phyloP scores from a whole-genome alignment of 495 filamentous ascomycete species.

The Copromyces sp. region DNA sequence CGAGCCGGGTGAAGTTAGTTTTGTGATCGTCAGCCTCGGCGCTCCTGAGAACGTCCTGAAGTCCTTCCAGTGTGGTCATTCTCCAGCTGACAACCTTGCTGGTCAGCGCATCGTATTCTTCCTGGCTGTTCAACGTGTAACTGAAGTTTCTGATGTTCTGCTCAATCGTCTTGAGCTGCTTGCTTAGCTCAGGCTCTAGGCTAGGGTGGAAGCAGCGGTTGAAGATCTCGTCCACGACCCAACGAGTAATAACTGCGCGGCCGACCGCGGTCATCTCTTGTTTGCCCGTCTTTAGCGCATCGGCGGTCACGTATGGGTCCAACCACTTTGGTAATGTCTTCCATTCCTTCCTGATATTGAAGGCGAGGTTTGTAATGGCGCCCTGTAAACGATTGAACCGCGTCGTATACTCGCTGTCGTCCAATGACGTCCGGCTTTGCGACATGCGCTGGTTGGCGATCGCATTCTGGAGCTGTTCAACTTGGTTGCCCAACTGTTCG shows the following conservation, averaged over 20 bases:
- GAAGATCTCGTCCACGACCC: constrained; percentile 87
- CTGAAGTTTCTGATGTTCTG: constrained; percentile 72
- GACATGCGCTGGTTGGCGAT: constrained; percentile 92
- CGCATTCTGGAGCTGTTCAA: constrained; percentile 91
- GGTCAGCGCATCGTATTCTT: constrained; percentile 82
- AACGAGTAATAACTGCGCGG: constrained; percentile 78
- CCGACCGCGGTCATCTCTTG: constrained; percentile 97
- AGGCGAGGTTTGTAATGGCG: constrained; percentile 87
- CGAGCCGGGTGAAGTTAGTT: constrained; percentile 51
- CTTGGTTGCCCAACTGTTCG: constrained; percentile 74
- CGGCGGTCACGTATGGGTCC: constrained; percentile 63
- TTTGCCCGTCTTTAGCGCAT: constrained; percentile 69
- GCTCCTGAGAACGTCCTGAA: constrained; percentile 59
- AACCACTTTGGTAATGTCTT: constrained; percentile 70
- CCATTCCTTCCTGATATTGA: constrained; percentile 93
- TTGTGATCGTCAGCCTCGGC: constrained; percentile 53
- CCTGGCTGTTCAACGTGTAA: constrained; percentile 59
- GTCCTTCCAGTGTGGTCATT: constrained; percentile 85
- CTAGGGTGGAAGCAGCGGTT: constrained; percentile 85
- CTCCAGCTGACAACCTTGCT: constrained; percentile 89
- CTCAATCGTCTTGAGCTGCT: constrained; percentile 77
- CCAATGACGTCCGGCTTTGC: constrained; percentile 86
- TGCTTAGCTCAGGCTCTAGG: constrained; percentile 63
- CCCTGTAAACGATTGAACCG: constrained; percentile 90
- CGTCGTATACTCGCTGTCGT: constrained; percentile 88